These are phyloP conservation scores for Rosa lucieae DNA, from an alignment of 306 rosid species.

Conservation along the genomic window DNA sequence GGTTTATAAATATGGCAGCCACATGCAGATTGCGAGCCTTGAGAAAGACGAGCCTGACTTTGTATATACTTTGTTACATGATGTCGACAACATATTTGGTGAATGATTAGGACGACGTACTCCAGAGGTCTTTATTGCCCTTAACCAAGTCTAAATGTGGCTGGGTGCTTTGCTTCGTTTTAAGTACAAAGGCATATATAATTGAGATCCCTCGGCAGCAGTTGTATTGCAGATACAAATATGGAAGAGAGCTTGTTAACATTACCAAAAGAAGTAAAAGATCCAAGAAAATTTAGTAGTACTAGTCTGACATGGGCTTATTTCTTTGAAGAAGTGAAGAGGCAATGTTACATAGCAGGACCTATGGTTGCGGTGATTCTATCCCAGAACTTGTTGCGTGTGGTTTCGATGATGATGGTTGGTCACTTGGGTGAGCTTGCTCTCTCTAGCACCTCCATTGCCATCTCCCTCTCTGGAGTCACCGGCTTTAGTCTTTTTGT, in stretches of 20 bases:
- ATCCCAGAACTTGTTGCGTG: conserved; percentile 49
- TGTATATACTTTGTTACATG: too few species aligned
- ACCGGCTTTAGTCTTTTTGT: conserved; percentile 60
- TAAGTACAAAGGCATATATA: background rate
- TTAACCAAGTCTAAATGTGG: background rate
- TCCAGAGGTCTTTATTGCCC: too few species aligned
- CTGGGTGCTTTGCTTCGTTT: background rate
- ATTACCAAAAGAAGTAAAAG: background rate
- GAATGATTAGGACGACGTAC: too few species aligned
- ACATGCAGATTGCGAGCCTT: too few species aligned
- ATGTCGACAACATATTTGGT: too few species aligned
- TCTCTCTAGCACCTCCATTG: conserved; percentile 61
- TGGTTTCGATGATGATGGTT: conserved; percentile 51
- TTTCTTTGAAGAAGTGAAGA: conserved; percentile 34
- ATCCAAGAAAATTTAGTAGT: background rate
- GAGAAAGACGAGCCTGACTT: too few species aligned
- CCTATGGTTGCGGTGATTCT: conserved; percentile 55
- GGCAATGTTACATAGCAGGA: conserved; percentile 39
- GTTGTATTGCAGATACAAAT: background rate
- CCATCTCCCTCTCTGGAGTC: conserved; percentile 57
- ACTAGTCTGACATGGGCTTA: background rate
- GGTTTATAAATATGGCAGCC: too few species aligned
- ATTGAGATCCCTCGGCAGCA: background rate
- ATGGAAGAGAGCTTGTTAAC: conserved; percentile 6
- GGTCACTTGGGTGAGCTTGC: conserved; percentile 66